Evolutionary conservation across 257 asterid genomes (phyloP).

Genomic region (Gentiana dahurica): DNA sequence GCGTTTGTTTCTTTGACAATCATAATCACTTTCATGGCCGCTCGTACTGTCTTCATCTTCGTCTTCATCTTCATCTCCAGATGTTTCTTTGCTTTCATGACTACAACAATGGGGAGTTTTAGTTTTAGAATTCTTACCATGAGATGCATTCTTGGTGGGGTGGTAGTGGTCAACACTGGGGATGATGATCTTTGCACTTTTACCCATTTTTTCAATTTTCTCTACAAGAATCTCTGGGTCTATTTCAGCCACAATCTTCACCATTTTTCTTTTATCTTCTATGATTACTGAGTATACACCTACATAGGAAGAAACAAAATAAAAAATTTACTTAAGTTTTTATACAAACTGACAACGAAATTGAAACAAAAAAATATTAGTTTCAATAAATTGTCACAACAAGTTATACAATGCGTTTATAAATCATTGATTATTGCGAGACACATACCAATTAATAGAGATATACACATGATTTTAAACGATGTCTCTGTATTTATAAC

Average conservation of each 20-base stretch:
- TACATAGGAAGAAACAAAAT: not conserved
- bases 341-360: not conserved
- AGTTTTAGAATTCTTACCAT: not conserved
- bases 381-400: too few relatives aligned
- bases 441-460: too few relatives aligned
- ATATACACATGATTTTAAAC: too few relatives aligned
- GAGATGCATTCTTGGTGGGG: not conserved
- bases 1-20: too few relatives aligned
- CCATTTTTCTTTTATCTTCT: constrained; percentile 9
- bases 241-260: constrained; percentile 5
- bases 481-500: too few relatives aligned
- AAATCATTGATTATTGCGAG: too few relatives aligned
- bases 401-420: too few relatives aligned
- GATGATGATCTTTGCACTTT: constrained; percentile 4
- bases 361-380: too few relatives aligned
- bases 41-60: too few relatives aligned
- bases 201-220: constrained; percentile 8
- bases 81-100: too few relatives aligned
- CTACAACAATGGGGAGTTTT: not conserved
- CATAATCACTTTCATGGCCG: too few relatives aligned
- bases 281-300: constrained; percentile 6
- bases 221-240: constrained; percentile 6
- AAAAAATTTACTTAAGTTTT: not conserved
- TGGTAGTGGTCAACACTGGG: not conserved
- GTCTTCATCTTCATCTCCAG: too few relatives aligned